Conservation (phyloP, 2,329 filamentous ascomycete species). For the Fusarium miscanthi region DNA sequence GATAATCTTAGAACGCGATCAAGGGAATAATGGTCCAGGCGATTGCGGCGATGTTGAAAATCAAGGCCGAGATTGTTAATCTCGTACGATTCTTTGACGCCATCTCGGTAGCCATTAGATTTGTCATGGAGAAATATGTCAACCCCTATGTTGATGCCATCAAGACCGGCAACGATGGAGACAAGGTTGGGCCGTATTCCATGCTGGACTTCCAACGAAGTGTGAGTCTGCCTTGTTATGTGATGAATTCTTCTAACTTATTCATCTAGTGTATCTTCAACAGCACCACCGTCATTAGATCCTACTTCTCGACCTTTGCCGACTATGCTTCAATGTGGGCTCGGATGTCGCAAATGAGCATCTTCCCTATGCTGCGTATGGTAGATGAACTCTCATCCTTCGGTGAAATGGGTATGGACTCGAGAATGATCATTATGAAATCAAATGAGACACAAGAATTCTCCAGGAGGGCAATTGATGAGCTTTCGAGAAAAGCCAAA, state of each 20-base stretch:
- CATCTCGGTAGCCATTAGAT: not conserved
- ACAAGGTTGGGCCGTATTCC: not conserved
- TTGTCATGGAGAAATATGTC: not conserved
- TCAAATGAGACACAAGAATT: not conserved
- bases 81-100: not conserved
- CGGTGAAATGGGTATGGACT: not conserved
- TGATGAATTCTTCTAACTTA: not conserved
- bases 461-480: not conserved
- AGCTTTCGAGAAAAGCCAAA: not conserved
- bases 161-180: not conserved
- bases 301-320: not conserved
- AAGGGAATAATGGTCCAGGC: not conserved
- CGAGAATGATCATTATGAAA: not conserved
- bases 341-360: not conserved
- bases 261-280: not conserved
- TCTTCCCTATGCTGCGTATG: not conserved
- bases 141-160: not conserved
- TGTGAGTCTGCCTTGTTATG: not conserved
- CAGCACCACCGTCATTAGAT: not conserved
- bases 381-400: not conserved
- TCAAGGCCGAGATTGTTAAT: not conserved
- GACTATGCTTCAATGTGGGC: not conserved
- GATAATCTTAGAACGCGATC: not conserved
- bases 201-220: not conserved
- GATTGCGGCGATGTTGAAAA: not conserved